Evolutionary conservation across 2,329 filamentous ascomycete genomes (phyloP).

Genomic region (Colletotrichum trifolii): DNA sequence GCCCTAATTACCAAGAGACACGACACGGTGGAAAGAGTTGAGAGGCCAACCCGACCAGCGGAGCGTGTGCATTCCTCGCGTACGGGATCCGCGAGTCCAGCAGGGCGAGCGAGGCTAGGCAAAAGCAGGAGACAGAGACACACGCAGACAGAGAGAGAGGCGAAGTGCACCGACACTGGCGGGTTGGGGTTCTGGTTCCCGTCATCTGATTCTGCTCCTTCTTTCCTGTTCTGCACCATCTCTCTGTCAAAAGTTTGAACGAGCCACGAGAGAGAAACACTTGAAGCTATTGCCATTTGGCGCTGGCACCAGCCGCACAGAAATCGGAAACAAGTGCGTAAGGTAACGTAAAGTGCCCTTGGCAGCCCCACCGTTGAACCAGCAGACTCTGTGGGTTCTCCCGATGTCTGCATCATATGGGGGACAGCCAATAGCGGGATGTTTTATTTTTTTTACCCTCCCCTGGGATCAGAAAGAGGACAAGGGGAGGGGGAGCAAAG

Average conservation of each 20-base stretch:
- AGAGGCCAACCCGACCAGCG: neutral
- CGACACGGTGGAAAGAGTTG: constrained; percentile 7
- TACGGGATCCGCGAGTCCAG: constrained; percentile 3
- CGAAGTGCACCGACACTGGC: too few relatives aligned
- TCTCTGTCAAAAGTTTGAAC: too few relatives aligned
- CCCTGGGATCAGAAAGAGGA: constrained; percentile 25
- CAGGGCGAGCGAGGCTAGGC: neutral
- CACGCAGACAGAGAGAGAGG: too few relatives aligned
- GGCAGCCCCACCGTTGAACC: constrained; percentile 21
- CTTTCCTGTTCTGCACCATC: too few relatives aligned
- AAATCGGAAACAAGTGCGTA: constrained; percentile 5
- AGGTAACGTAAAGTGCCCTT: constrained; percentile 25
- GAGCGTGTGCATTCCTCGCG: constrained; percentile 28
- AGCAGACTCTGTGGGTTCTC: constrained; percentile 24
- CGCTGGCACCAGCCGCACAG: constrained; percentile 10
- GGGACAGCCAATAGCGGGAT: constrained; percentile 31
- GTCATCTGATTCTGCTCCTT: neutral
- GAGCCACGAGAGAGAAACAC: neutral
- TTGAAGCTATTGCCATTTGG: constrained; percentile 28
- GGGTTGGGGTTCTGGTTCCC: neutral
- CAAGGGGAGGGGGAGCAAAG: constrained; percentile 19
- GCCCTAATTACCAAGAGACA: constrained; percentile 33
- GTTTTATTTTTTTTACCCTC: constrained; percentile 23
- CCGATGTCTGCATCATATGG: constrained; percentile 8
- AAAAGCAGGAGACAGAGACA: neutral